Base-by-base conservation (phyloP, 192 early-diverging fungal species). In the Ambispora gerdemannii region DNA sequence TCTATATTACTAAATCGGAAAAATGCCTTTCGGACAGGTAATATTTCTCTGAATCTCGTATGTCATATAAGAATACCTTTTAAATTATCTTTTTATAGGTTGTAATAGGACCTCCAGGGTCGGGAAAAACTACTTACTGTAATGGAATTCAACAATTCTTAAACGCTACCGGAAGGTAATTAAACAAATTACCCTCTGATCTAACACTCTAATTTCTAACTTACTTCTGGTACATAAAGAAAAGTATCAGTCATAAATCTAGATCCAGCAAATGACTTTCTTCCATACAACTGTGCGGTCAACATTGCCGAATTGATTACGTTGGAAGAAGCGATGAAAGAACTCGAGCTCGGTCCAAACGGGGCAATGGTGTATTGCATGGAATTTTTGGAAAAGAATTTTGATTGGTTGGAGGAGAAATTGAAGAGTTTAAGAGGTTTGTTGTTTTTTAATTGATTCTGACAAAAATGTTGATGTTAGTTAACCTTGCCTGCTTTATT, bases 311-410 rank as follows among this genome's bases (percentile, higher is more conserved):
- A 99, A 43, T 82, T 99, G 20, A 95, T 99, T 55, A 92, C 93
- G 3, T 78, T 99, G 10, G 90, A 93, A 17, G 97, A 99, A 65
- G 93, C 92, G 3, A 94, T 96, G 90, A 88, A 93, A 15, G 88
- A 93, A 49, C 80, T 95, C 20, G 80, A 86, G 15, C 88, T 94
- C 28, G 97, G 97, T 3, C 97, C 97, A 0, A 99, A 99, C 76
- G 97, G 97, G 25, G 95, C 91, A 8, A 90, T 99, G 72, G 91
- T 98, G 70, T 98, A 95, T 77, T 98, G 95, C 76, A 87, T 99
- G 75, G 97, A 98, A 78, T 96, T 87, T 65, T 81, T 99, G 25
- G 84, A 88, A 28, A 88, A 95, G 67, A 98, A 99, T 77, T 78
- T 96, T 69, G 90, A 92, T 47, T 99, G 95, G 93, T 81, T 99